Conservation (phyloP, 176 grass and related monocot species). For the bread wheat (Triticum aestivum) region DNA sequence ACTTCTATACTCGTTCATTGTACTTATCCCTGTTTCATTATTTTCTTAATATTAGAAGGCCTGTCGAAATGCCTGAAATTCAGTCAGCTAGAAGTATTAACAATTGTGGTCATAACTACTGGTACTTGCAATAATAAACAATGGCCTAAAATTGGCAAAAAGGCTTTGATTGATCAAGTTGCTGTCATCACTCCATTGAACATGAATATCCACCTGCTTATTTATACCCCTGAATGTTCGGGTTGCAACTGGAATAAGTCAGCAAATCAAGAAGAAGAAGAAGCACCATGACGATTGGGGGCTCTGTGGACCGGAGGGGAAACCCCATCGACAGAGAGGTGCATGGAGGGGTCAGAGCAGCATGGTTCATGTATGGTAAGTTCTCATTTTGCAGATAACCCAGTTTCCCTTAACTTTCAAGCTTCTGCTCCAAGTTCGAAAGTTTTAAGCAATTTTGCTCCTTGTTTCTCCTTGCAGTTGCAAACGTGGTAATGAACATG, state of each 20-base stretch:
- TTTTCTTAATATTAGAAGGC: not conserved
- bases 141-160: conserved; percentile 3
- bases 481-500: conserved; percentile 14
- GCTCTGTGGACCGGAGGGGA: conserved; percentile 66
- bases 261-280: conserved; percentile 1
- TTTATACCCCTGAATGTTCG: conserved; percentile 12
- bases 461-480: conserved; percentile 32
- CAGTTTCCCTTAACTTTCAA: not conserved
- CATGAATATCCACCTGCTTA: conserved; percentile 1
- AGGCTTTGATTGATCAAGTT: conserved; percentile 27
- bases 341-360: conserved; percentile 70
- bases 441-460: not conserved
- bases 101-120: not conserved
- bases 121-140: conserved; percentile 9
- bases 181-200: conserved; percentile 19
- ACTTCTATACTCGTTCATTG: not conserved
- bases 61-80: not conserved
- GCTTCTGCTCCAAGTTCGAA: not conserved
- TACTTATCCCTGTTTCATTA: not conserved
- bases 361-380: conserved; percentile 68
- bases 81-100: not conserved
- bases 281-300: conserved; percentile 43
- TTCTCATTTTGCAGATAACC: not conserved
- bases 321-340: conserved; percentile 40
- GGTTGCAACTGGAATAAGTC: not conserved